Percentiles rank a stretch among this genome's conserved stretches.
Conservation (phyloP, 1,139 yeast species). For the Kazachstania sp. region DNA sequence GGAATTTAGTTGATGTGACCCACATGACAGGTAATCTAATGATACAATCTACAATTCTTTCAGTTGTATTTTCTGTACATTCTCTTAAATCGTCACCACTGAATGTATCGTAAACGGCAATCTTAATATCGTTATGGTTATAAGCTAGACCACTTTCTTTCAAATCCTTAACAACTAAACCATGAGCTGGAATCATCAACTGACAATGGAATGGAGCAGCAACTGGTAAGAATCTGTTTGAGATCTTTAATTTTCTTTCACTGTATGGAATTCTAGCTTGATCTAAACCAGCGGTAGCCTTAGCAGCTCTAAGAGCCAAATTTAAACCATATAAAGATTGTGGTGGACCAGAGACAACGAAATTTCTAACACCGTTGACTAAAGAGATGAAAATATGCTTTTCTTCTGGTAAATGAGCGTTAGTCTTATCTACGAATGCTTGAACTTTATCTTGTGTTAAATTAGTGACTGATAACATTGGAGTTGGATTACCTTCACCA, state of each 20-base stretch:
- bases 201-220: constrained; percentile 96
- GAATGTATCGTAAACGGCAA: constrained; percentile 89
- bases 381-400: constrained; percentile 87
- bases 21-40: constrained; percentile 88
- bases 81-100: constrained; percentile 73
- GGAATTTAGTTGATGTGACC: constrained; percentile 79
- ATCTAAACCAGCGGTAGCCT: constrained; percentile 90
- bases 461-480: constrained; percentile 93
- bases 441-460: constrained; percentile 74
- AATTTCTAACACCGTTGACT: constrained; percentile 89
- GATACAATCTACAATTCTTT: constrained; percentile 70
- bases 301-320: constrained; percentile 82
- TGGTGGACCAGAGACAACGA: constrained; percentile 97
- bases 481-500: constrained; percentile 95
- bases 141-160: constrained; percentile 49
- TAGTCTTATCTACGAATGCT: constrained; percentile 71
- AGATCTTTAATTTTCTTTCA: constrained; percentile 86
- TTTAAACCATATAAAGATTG: constrained; percentile 97
- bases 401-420: constrained; percentile 84
- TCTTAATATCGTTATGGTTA: constrained; percentile 46
- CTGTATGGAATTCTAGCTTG: constrained; percentile 91
- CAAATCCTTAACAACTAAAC: constrained; percentile 58
- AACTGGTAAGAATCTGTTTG: constrained; percentile 90
- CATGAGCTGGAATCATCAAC: constrained; percentile 65
- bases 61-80: constrained; percentile 43